Evolutionary conservation across 139 green algal genomes (phyloP).

Genomic region (Limnomonas spitsbergensis): DNA sequence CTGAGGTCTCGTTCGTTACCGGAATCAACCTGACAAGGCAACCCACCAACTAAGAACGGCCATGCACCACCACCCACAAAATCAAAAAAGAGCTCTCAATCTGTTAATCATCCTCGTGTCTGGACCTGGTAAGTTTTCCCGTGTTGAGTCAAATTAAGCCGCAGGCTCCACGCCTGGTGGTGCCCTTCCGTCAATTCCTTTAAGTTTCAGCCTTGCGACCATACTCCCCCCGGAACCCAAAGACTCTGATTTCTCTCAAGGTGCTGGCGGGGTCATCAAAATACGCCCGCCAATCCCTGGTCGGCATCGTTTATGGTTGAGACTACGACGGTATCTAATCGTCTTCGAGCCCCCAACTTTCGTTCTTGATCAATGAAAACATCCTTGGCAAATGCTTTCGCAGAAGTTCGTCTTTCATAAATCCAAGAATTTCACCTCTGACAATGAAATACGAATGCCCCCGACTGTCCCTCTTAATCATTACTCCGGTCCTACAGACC

Average conservation of each 20-base stretch:
- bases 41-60: slow-evolving; percentile 89
- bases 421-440: slow-evolving; percentile 99
- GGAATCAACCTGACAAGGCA: slow-evolving; percentile 94
- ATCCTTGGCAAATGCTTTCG: slow-evolving; percentile 99
- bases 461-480: slow-evolving; percentile 99
- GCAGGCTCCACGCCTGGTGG: slow-evolving; percentile 92
- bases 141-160: slow-evolving; percentile 97
- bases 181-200: slow-evolving; percentile 96
- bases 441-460: slow-evolving; percentile 99
- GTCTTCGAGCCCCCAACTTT: slow-evolving; percentile 99
- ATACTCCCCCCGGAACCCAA: slow-evolving; percentile 96
- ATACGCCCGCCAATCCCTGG: too few relatives aligned
- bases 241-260: slow-evolving; percentile 99
- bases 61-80: slow-evolving; percentile 80
- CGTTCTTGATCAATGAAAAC: slow-evolving; percentile 99
- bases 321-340: slow-evolving; percentile 99
- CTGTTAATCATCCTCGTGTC: slow-evolving; percentile 92
- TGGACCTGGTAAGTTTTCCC: slow-evolving; percentile 94
- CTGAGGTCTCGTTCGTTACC: slow-evolving; percentile 95
- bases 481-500: slow-evolving; percentile 98
- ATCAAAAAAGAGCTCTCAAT: slow-evolving; percentile 96
- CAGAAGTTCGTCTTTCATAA: slow-evolving; percentile 99
- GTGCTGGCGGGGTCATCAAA: slow-evolving; percentile 93
- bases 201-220: slow-evolving; percentile 93
- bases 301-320: too few relatives aligned